Conservation (phyloP, 163 green algal genomes). For the Coccomyxa subellipsoidea region DNA sequence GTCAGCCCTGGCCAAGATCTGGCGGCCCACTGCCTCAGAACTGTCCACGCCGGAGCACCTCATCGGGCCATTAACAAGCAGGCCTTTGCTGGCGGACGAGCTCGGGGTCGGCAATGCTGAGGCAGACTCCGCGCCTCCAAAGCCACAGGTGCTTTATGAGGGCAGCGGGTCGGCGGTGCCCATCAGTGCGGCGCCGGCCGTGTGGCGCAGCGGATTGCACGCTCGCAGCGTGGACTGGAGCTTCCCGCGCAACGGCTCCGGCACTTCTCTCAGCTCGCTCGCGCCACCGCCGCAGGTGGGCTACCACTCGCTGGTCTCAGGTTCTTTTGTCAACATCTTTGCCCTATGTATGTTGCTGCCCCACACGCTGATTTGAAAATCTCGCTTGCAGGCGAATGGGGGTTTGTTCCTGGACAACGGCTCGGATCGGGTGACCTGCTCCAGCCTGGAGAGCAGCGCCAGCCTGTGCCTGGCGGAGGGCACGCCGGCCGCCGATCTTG, state of each 20-base stretch:
- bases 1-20: background rate
- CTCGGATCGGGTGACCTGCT: background rate
- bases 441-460: background rate
- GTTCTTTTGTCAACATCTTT: too few species aligned
- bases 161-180: background rate
- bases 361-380: too few species aligned
- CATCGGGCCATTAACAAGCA: too few species aligned
- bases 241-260: background rate
- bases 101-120: too few species aligned
- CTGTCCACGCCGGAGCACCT: background rate
- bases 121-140: too few species aligned
- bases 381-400: background rate
- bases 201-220: background rate
- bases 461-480: background rate
- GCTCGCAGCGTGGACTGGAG: slow-evolving; percentile 13
- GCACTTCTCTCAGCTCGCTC: background rate
- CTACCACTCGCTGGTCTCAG: too few species aligned
- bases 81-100: too few species aligned
- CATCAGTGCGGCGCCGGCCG: background rate
- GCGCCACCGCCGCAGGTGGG: background rate
- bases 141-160: too few species aligned
- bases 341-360: too few species aligned
- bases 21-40: too few species aligned
- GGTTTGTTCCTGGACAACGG: background rate
- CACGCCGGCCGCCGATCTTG: background rate